A percentile compares a stretch with the other conserved stretches of the same genome.
Evolutionary conservation across 257 asterid species (phyloP).

Genomic region (Scutellaria minor): DNA sequence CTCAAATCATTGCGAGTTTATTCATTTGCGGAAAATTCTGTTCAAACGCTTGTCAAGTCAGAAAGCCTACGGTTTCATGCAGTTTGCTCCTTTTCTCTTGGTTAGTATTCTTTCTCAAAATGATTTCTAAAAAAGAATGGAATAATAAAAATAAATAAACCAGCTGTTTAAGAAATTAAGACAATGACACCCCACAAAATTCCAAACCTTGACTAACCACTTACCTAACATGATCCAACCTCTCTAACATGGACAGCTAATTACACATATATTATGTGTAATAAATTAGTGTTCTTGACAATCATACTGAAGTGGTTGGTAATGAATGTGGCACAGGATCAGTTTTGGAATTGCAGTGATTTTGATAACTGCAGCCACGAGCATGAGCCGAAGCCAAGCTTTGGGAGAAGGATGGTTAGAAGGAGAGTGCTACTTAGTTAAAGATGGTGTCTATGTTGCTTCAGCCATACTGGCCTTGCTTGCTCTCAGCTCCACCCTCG

Average conservation of each 20-base stretch:
- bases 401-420: conserved; percentile 88
- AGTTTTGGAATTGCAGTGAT: conserved; percentile 61
- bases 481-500: conserved; percentile 52
- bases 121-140: not conserved
- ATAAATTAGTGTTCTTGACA: too few relatives aligned
- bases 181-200: not conserved
- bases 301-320: too few relatives aligned
- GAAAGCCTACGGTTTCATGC: conserved; percentile 46
- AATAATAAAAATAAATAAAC: not conserved
- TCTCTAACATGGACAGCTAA: conserved; percentile 46
- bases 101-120: conserved; percentile 38
- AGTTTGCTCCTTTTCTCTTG: conserved; percentile 58
- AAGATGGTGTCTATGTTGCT: conserved; percentile 65
- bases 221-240: conserved; percentile 23
- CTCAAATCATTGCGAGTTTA: conserved; percentile 59
- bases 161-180: not conserved
- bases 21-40: conserved; percentile 46
- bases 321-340: conserved; percentile 52
- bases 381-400: conserved; percentile 68
- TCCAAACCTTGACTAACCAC: not conserved
- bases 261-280: not conserved
- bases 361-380: conserved; percentile 61
- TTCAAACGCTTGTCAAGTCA: conserved; percentile 39
- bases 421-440: conserved; percentile 81
- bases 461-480: conserved; percentile 57